Conservation (phyloP, 2,329 filamentous ascomycete genomes). For the Chaetomium olivaceum region DNA sequence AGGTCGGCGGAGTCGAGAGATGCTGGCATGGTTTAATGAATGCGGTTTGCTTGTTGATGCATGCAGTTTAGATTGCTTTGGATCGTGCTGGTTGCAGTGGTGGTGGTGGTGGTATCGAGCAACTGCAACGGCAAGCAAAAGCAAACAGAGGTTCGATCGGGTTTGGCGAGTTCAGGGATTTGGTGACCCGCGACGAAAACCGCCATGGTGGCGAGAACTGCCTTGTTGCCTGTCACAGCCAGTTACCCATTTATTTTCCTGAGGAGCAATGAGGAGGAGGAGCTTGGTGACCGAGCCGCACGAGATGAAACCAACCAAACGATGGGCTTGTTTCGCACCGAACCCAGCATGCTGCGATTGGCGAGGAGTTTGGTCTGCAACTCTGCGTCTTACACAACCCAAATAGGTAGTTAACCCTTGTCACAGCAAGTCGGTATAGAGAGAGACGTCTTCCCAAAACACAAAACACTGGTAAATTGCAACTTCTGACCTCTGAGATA, state of each 20-base stretch:
- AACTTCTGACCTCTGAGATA: neutral
- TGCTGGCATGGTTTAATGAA: neutral
- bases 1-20: conserved; percentile 4
- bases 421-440: neutral
- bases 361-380: too few species aligned
- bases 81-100: neutral
- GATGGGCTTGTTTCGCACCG: too few species aligned
- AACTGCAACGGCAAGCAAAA: neutral
- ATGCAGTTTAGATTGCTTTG: neutral
- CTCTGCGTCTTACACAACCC: neutral
- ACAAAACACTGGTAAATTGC: neutral
- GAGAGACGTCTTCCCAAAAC: neutral
- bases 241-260: neutral
- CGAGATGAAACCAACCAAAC: neutral
- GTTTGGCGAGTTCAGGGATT: neutral
- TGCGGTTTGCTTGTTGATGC: neutral
- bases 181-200: neutral
- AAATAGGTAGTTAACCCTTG: neutral
- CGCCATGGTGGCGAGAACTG: neutral
- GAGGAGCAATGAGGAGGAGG: neutral
- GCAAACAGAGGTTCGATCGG: neutral
- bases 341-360: neutral
- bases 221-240: neutral
- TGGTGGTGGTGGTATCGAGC: neutral
- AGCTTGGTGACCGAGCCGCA: neutral